Conservation (phyloP, 73 alveolate species). For the Symbiodinium pilosum region DNA sequence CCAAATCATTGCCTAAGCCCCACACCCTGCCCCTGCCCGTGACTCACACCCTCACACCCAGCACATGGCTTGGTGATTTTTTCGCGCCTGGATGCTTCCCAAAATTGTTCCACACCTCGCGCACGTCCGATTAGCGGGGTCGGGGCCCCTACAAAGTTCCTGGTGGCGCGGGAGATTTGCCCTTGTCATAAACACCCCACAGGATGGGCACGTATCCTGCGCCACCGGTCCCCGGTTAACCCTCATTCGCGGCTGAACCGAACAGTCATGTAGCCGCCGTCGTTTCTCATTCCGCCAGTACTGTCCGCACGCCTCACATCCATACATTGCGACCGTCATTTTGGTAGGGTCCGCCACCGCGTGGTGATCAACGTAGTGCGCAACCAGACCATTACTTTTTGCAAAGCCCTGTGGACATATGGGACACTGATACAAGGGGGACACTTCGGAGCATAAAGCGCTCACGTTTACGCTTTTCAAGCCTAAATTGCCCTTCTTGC, state of each 20-base stretch:
- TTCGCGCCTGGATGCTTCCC: not conserved
- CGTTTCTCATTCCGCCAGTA: not conserved
- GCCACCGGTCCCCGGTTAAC: not conserved
- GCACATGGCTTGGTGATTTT: not conserved
- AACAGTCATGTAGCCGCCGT: not conserved
- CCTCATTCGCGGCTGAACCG: not conserved
- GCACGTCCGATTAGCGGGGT: not conserved
- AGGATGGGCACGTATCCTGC: not conserved
- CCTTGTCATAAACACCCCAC: not conserved
- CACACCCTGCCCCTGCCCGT: too few species aligned
- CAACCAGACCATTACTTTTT: not conserved
- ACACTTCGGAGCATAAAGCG: not conserved
- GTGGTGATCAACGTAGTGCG: not conserved
- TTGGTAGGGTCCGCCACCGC: not conserved
- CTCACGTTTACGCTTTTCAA: not conserved
- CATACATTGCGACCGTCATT: not conserved
- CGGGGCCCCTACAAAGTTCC: not conserved
- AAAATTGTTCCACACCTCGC: not conserved
- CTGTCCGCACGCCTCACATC: not conserved
- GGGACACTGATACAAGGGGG: not conserved
- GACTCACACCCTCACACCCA: too few species aligned
- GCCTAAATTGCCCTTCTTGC: not conserved
- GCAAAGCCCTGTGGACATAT: not conserved
- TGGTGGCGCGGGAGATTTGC: not conserved
- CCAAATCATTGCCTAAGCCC: too few species aligned